Conservation (phyloP, 73 alveolate genomes). For the Paramecium octaurelia region DNA sequence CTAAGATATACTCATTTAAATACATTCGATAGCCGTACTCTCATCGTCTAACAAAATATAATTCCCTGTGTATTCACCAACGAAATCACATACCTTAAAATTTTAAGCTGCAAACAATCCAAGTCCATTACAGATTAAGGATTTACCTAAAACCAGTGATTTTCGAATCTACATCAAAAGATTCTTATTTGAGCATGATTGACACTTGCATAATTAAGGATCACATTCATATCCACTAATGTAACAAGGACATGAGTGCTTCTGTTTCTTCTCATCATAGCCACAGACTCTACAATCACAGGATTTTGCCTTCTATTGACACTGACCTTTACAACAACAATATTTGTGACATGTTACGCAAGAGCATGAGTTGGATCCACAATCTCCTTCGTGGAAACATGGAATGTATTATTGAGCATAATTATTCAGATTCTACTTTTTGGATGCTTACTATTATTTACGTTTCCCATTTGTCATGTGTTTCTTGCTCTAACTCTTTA, state of each 20-base stretch:
- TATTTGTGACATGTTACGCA: neutral
- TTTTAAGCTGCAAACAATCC: constrained; percentile 23
- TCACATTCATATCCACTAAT: neutral
- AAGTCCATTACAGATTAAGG: neutral
- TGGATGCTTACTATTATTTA: neutral
- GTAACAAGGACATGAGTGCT: neutral
- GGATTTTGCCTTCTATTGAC: neutral
- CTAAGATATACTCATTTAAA: neutral
- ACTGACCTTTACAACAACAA: constrained; percentile 30
- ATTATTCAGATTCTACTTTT: neutral
- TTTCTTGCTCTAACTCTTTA: neutral
- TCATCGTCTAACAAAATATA: neutral
- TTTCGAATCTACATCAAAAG: neutral
- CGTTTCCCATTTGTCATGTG: neutral
- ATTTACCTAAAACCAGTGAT: neutral
- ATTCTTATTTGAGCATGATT: neutral
- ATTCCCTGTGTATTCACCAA: neutral
- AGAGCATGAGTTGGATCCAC: neutral
- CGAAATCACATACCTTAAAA: neutral
- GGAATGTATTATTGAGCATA: neutral
- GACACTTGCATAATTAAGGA: neutral
- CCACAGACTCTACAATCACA: constrained; percentile 28
- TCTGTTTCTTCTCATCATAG: neutral
- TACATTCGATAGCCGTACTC: neutral
- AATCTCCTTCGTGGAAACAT: constrained; percentile 36